Base-by-base conservation (phyloP, 2,329 filamentous ascomycete species). In the Aphanoascus verrucosus region DNA sequence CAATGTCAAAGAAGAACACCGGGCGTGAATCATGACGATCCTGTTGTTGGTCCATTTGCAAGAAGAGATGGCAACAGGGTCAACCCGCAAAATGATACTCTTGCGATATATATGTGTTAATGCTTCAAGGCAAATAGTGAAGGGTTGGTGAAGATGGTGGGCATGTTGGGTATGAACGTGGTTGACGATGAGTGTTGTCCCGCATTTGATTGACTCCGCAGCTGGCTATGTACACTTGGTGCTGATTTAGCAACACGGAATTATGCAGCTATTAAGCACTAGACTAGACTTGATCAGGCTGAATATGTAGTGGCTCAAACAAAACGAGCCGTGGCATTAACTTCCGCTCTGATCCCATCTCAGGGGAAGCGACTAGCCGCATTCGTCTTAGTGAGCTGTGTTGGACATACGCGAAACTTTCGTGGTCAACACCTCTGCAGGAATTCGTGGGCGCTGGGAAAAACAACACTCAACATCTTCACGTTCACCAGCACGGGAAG, bases 1-100 rank as follows among this genome's bases (percentile, higher is more conserved):
- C 93, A 65, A 98, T 97, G 67, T 98, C 93, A 66, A 96, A 97
- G 69, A 81, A 83, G 67, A 83, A 79, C 17, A 86, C 75, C 1
- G 77, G 75, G 57, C 79, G 67, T 56, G 64, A 60, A 58, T 74
- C 70, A 56, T 47, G 17, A 20, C 31, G 32, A 31, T 34, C 50
- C 42, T 34, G 34, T 32, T 38, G 41, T 20, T 34, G 28, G 40
- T 40, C 41, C 42, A 52, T 45, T 31, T 46, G n/a, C 4, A 14
- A 31, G 11, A 12, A 31, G 19, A 46, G 32, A 40, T 46, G 19
- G 31, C 17, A 19, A 20, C 11, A 31, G n/a, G 34, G 34, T 8
- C 12, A 44, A 17, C 20, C 23, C 15, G 6, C 34, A 9, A 44
- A 14, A 23, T 19, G 23, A 8, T 9, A 44, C 23, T 23, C 23